These are phyloP conservation scores for Endogone sp. DNA, from an alignment of 192 early-diverging fungal genomes.

Conservation along the genomic window DNA sequence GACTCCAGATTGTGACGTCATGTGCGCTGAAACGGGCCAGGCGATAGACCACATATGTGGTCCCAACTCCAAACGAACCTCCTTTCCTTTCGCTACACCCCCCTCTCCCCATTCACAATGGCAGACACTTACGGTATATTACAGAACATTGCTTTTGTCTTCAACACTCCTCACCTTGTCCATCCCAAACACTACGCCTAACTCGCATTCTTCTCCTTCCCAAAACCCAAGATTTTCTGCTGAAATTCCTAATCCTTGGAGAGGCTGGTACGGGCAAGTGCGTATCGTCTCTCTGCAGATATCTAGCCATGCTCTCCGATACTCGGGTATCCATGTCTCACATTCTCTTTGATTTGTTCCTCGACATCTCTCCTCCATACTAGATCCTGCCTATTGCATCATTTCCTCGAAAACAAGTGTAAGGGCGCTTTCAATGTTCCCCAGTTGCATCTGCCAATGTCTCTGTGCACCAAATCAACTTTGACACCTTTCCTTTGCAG, in stretches of 20 bases:
- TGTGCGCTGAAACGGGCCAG: too few relatives aligned
- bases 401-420: constrained; percentile 57
- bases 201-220: too few relatives aligned
- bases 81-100: too few relatives aligned
- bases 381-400: constrained; percentile 56
- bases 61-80: too few relatives aligned
- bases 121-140: too few relatives aligned
- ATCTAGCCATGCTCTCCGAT: not conserved
- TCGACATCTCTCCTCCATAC: not conserved
- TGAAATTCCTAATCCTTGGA: constrained; percentile 58
- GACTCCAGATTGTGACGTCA: too few relatives aligned
- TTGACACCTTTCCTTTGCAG: constrained; percentile 24
- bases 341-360: constrained; percentile 1
- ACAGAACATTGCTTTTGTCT: too few relatives aligned
- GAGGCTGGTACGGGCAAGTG: constrained; percentile 61
- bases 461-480: not conserved
- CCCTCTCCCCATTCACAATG: too few relatives aligned
- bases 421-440: constrained; percentile 1
- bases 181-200: too few relatives aligned
- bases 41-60: too few relatives aligned
- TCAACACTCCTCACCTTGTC: too few relatives aligned
- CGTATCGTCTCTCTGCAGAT: not conserved
- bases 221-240: constrained; percentile 32
- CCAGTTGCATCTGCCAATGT: not conserved
- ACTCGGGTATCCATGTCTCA: not conserved